These are phyloP conservation scores for Candida freyschussii DNA, from an alignment of 1,139 yeast species.

Conservation along the genomic window DNA sequence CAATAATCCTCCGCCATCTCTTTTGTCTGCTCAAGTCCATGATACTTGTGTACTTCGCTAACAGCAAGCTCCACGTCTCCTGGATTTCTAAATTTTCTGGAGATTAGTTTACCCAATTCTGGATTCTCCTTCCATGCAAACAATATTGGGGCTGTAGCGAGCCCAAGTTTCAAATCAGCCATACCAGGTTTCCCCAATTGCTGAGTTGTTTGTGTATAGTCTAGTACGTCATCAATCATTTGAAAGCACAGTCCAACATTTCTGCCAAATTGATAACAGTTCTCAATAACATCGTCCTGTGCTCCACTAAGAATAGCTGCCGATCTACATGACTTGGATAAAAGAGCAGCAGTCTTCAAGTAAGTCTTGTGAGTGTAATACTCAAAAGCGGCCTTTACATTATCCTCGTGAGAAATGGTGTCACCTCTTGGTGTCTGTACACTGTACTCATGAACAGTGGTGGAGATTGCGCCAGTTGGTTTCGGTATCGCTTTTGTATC, in stretches of 20 bases:
- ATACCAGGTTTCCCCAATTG: conserved; percentile 93
- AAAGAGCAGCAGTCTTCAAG: conserved; percentile 87
- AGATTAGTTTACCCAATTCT: conserved; percentile 75
- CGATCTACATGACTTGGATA: conserved; percentile 93
- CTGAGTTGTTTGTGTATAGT: conserved; percentile 79
- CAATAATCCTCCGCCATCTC: conserved; percentile 76
- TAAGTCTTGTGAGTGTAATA: conserved; percentile 94
- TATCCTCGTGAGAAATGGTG: conserved; percentile 57
- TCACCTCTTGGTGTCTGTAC: conserved; percentile 35
- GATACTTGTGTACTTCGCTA: conserved; percentile 60
- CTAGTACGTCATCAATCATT: conserved; percentile 93
- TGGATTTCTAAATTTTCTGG: conserved; percentile 70
- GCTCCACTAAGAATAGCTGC: conserved; percentile 93
- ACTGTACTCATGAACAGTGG: conserved; percentile 54
- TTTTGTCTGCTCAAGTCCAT: conserved; percentile 75
- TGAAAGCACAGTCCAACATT: conserved; percentile 94
- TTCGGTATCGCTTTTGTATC: conserved; percentile 48
- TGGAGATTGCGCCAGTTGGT: conserved; percentile 63
- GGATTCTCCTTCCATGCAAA: conserved; percentile 92
- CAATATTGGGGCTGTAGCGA: conserved; percentile 95
- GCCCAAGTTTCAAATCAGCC: conserved; percentile 88
- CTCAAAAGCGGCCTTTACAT: conserved; percentile 84
- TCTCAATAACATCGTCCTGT: conserved; percentile 65
- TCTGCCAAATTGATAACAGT: conserved; percentile 87
- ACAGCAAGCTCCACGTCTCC: conserved; percentile 86